A percentile compares a stretch with the other conserved stretches of the same genome.
These are phyloP conservation scores for Lentinula boryana DNA, from an alignment of 768 basidiomycete genomes.

Conservation along the genomic window DNA sequence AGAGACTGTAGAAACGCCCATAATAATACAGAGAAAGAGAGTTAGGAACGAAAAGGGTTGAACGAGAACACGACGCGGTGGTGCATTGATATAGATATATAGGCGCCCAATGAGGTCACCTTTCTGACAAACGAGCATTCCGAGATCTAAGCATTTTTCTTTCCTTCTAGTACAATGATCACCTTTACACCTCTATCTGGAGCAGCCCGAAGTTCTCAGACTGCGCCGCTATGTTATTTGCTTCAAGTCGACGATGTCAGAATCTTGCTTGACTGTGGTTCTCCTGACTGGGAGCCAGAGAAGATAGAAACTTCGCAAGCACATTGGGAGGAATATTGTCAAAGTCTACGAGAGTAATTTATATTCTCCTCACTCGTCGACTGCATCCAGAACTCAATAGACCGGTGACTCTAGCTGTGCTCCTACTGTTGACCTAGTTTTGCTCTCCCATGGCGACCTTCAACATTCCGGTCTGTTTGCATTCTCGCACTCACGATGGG, in stretches of 20 bases:
- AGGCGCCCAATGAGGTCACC: not conserved
- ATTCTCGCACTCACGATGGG: constrained; percentile 85
- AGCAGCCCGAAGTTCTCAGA: constrained; percentile 60
- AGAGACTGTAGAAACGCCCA: constrained; percentile 51
- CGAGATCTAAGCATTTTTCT: not conserved
- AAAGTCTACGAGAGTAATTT: constrained; percentile 61
- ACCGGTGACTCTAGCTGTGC: constrained; percentile 46
- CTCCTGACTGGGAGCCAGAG: constrained; percentile 80
- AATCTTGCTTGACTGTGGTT: constrained; percentile 93
- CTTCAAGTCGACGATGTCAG: constrained; percentile 92
- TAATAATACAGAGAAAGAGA: constrained; percentile 13
- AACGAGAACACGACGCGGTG: not conserved
- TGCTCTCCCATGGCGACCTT: constrained; percentile 92
- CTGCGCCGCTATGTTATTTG: constrained; percentile 73
- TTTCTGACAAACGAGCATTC: not conserved
- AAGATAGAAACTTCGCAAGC: constrained; percentile 20
- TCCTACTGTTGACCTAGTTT: constrained; percentile 80
- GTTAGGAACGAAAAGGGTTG: constrained; percentile 7
- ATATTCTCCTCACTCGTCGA: not conserved
- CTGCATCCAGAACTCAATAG: constrained; percentile 8
- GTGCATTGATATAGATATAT: not conserved
- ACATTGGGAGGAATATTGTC: constrained; percentile 62
- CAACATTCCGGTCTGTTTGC: constrained; percentile 89
- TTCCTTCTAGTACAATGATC: constrained; percentile 53
- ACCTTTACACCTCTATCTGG: constrained; percentile 91